Evolutionary conservation across 2,329 filamentous ascomycete genomes (phyloP), one percentile per base, ranked within the genome.

Genomic region (Nigrospora sphaerica): DNA sequence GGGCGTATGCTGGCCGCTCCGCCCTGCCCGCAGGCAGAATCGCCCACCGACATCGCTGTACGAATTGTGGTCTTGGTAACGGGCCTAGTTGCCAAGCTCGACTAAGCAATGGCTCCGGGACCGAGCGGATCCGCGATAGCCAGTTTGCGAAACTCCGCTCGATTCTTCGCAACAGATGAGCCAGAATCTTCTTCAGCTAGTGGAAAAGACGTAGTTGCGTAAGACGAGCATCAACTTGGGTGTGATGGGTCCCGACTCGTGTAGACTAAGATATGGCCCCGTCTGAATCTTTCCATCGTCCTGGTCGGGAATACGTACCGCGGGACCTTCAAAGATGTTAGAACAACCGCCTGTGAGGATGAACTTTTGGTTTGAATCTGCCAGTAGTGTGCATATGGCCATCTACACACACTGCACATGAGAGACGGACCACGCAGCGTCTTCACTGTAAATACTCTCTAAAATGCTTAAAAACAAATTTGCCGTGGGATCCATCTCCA

Each of bases 191-290:
- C 59, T 35, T 52, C 50, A 3, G 54, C 51, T 6, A 50, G 32
- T 0, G 59, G 57, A n/a, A 12, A 62, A 43, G 0, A 50, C 1
- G 17, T 16, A 33, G 18, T 45, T 54, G 6, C 59, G 54, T 12
- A 62, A 38, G 1, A 62, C 49, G 16, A 62, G 49, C 51, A 62
- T 61, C 17, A 62, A 33, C 13, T 53, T 53, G 1, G 57, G 59
- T 1, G 59, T 54, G 4, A 62, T 39, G 1, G 59, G 57, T 2
- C 58, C 57, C n/a, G 34, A 63, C 17, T 61, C 57, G 32, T 62
- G 60, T 28, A 61, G 54, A 7, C 16, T 43, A 4, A 46, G 46
- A 44, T 54, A 51, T 11, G 0, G 12, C 4, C 3, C 41, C 23
- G 4, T 23, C 2, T 42, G 10, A 4, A 34, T 12, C n/a, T 50